A percentile compares a stretch with the other conserved stretches of the same genome.
Evolutionary conservation across 2,329 filamentous ascomycete species (phyloP).

Genomic region (Cercospora beticola): DNA sequence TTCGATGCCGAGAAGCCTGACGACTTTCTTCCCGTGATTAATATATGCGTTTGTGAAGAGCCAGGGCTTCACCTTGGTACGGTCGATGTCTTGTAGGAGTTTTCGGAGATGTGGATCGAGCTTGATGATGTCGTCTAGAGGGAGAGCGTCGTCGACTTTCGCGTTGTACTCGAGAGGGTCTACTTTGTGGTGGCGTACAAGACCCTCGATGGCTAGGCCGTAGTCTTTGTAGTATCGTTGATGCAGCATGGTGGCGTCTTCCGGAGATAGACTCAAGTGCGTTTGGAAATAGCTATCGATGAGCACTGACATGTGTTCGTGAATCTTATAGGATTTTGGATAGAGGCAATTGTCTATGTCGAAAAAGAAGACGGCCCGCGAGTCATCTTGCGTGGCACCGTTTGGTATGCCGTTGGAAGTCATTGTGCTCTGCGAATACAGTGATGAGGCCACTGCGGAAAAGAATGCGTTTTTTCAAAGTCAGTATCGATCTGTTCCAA

Average conservation of each 20-base stretch:
- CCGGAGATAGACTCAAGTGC: constrained; percentile 70
- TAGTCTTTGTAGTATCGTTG: constrained; percentile 93
- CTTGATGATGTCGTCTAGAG: constrained; percentile 79
- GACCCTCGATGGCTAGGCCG: constrained; percentile 92
- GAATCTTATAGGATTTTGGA: constrained; percentile 72
- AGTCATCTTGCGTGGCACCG: constrained; percentile 3
- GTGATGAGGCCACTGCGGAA: neutral
- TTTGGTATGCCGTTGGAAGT: constrained; percentile 13
- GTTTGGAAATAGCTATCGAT: constrained; percentile 67
- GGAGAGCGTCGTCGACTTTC: constrained; percentile 91
- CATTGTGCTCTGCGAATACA: constrained; percentile 4
- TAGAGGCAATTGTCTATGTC: constrained; percentile 99
- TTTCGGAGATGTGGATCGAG: constrained; percentile 72
- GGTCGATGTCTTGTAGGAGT: constrained; percentile 80
- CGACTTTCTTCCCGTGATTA: constrained; percentile 79
- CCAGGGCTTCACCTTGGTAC: constrained; percentile 81
- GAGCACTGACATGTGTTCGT: constrained; percentile 81
- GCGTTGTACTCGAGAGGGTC: constrained; percentile 92
- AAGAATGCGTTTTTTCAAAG: neutral
- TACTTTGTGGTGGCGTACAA: constrained; percentile 91
- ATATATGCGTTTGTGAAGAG: constrained; percentile 95
- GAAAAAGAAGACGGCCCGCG: constrained; percentile 65
- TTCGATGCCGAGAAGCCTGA: constrained; percentile 76
- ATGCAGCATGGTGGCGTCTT: constrained; percentile 84
- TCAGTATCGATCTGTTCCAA: neutral